phyloP scores from a whole-genome alignment of 2,329 filamentous ascomycete genomes.

The Pestalotiopsis sp. region DNA sequence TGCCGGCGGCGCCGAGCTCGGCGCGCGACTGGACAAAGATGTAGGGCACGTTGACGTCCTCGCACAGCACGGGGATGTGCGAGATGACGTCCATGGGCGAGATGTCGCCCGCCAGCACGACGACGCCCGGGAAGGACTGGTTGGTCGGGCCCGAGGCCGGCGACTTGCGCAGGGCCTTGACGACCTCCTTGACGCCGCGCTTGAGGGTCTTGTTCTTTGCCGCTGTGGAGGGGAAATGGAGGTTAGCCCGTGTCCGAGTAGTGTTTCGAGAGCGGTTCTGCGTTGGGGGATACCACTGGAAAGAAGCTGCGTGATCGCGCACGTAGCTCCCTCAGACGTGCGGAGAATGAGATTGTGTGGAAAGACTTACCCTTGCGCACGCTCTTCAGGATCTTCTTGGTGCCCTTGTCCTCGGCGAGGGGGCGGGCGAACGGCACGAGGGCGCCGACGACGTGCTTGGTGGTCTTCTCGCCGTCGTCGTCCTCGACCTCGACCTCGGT shows the following conservation, averaged over 20 bases:
- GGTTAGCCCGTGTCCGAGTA: conserved; percentile 17
- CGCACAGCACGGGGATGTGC: conserved; percentile 95
- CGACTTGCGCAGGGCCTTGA: conserved; percentile 96
- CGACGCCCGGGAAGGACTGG: conserved; percentile 70
- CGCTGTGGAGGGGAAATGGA: conserved; percentile 54
- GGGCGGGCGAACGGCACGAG: conserved; percentile 85
- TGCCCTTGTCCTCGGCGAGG: conserved; percentile 76
- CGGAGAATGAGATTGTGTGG: neutral
- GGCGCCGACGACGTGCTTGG: conserved; percentile 54
- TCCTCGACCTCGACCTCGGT: conserved; percentile 46
- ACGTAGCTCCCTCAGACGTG: neutral
- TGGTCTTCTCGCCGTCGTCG: conserved; percentile 44
- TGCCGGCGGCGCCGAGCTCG: conserved; percentile 89
- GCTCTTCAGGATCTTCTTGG: conserved; percentile 63
- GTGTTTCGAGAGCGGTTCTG: neutral
- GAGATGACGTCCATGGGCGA: conserved; percentile 98
- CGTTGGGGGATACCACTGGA: neutral
- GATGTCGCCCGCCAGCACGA: conserved; percentile 95
- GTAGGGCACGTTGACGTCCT: conserved; percentile 97
- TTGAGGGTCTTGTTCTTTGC: conserved; percentile 95
- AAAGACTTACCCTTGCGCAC: conserved; percentile 55
- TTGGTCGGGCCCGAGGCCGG: conserved; percentile 67
- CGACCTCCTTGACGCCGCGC: conserved; percentile 97
- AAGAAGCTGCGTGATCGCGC: neutral
- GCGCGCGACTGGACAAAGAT: conserved; percentile 92